Percentiles rank a stretch among this genome's conserved stretches.
Conservation (phyloP, 257 asterid species). For the Thymus mandschuricus region DNA sequence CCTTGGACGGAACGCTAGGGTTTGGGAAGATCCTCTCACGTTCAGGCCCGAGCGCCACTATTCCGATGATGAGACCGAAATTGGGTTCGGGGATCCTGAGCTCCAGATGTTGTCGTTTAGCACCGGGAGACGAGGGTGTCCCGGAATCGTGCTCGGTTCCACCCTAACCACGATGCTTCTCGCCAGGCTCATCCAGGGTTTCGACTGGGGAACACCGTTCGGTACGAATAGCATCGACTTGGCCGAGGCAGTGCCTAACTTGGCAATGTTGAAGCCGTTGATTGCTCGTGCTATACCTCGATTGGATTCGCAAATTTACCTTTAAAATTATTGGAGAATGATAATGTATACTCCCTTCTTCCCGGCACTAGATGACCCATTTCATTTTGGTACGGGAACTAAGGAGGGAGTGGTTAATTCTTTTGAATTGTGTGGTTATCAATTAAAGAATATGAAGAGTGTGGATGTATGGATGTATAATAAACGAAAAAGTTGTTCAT, state of each 20-base stretch:
- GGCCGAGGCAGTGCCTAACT: background rate
- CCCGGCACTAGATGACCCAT: too few relatives aligned
- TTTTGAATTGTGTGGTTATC: too few relatives aligned
- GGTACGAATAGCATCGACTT: background rate
- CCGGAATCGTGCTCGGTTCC: conserved; percentile 26
- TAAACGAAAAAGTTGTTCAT: too few relatives aligned
- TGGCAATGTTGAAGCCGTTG: conserved; percentile 15
- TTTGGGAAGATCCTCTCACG: conserved; percentile 35
- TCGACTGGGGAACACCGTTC: background rate
- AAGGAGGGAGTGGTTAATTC: too few relatives aligned
- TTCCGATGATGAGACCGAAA: background rate
- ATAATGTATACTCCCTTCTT: too few relatives aligned
- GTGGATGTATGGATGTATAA: too few relatives aligned
- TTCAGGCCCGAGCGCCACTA: conserved; percentile 41
- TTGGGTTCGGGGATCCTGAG: conserved; percentile 23
- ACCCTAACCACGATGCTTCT: conserved; percentile 27
- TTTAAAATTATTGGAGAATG: too few relatives aligned
- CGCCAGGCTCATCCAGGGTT: conserved; percentile 35
- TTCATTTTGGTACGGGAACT: too few relatives aligned
- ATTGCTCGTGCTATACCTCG: conserved; percentile 27
- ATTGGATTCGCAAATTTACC: conserved; percentile 21
- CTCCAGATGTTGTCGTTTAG: conserved; percentile 35
- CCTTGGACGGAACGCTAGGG: conserved; percentile 43
- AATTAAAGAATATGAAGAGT: too few relatives aligned
- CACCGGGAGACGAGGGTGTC: conserved; percentile 42